Evolutionary conservation across 805 yeast species (phyloP), one percentile per base, ranked within the genome.

Genomic region (Ogataea neopini): DNA sequence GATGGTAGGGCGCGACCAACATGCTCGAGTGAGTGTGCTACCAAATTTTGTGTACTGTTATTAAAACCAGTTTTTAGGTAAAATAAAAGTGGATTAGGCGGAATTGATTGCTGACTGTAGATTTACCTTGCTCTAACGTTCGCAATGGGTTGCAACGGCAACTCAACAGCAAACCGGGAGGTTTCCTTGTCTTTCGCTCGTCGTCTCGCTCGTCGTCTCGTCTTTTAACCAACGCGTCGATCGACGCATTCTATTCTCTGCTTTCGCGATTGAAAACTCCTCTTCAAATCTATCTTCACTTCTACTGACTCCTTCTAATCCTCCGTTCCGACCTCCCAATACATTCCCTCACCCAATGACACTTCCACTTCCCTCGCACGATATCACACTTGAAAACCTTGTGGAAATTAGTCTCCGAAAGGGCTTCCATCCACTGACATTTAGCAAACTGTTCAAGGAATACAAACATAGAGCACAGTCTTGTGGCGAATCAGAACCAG

Each of bases 1-100:
- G 79, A 1, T 78, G 71, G 68, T 70, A 45, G 42, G 34, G 25
- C 7, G 3, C 34, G 18, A 30, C 34, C 8, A 30, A 9, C 34
- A 18, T n/a, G 8, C 34, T 6, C n/a, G 34, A 30, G 34, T 18
- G 34, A 30, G 15, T n/a, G 17, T n/a, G 34, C 25, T 22, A 22
- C 25, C 25, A 22, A 22, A 22, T n/a, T n/a, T n/a, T n/a, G n/a
- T n/a, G n/a, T n/a, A n/a, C n/a, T n/a, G n/a, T n/a, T n/a, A n/a
- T n/a, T n/a, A n/a, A n/a, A n/a, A n/a, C n/a, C n/a, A n/a, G n/a
- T n/a, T n/a, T n/a, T n/a, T n/a, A n/a, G n/a, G n/a, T n/a, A n/a
- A n/a, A n/a, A n/a, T n/a, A n/a, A n/a, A n/a, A n/a, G n/a, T n/a
- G n/a, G n/a, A n/a, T n/a, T n/a, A n/a, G n/a, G n/a, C n/a, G n/a